A percentile compares a stretch with the other conserved stretches of the same genome.
Conservation (phyloP, 2,329 filamentous ascomycete genomes). For the Penicillium palitans region DNA sequence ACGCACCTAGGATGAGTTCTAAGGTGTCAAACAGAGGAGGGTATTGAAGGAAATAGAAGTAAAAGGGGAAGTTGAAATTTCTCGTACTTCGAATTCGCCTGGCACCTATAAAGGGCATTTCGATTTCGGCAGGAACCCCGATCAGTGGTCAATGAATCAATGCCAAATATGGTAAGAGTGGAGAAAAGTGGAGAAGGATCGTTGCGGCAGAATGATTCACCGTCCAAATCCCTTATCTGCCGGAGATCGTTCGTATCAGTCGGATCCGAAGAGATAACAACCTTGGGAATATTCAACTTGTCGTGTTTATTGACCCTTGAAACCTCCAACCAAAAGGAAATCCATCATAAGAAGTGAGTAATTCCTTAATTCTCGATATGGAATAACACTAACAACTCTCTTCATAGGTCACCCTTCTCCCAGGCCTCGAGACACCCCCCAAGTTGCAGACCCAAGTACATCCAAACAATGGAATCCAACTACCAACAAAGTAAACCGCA, state of each 20-base stretch:
- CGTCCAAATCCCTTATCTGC: background rate
- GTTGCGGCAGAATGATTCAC: background rate
- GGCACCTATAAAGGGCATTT: background rate
- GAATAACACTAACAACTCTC: background rate
- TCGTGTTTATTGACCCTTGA: background rate
- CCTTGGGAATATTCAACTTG: background rate
- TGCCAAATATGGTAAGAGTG: background rate
- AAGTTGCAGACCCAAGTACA: background rate
- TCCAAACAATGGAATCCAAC: background rate
- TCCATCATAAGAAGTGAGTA: background rate
- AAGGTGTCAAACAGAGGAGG: background rate
- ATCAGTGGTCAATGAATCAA: background rate
- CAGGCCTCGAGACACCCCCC: background rate
- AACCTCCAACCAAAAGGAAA: background rate
- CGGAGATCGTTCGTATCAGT: slow-evolving; percentile 6
- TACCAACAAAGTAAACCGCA: background rate
- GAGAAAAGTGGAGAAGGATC: background rate
- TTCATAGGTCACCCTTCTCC: background rate
- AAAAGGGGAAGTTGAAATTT: background rate
- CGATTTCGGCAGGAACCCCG: background rate
- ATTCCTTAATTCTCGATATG: background rate
- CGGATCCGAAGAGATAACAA: slow-evolving; percentile 1
- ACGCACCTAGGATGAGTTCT: background rate
- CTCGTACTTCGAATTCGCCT: background rate
- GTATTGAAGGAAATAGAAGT: background rate